Percentiles rank a stretch among this genome's conserved stretches.
These are phyloP conservation scores for Pestalotiopsis sp. DNA, from an alignment of 2,329 filamentous ascomycete species.

Conservation along the genomic window DNA sequence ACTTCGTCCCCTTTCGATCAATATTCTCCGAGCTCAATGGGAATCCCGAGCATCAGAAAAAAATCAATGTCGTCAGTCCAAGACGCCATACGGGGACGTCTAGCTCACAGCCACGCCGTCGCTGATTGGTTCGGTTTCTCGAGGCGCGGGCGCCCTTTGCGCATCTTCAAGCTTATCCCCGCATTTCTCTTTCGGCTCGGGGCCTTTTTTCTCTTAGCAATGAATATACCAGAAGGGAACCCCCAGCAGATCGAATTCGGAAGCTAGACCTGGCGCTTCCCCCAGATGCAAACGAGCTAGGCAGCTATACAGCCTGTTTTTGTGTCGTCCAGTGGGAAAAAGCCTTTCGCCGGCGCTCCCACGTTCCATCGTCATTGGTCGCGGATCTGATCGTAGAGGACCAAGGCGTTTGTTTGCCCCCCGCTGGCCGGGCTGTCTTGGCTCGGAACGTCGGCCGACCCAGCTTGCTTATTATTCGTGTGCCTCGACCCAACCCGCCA, in stretches of 20 bases:
- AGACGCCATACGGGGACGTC: not conserved
- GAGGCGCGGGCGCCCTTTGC: not conserved
- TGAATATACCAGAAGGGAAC: not conserved
- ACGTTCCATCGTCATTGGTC: not conserved
- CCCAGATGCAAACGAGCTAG: not conserved
- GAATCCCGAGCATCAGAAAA: not conserved
- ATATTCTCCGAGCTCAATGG: not conserved
- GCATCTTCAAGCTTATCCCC: not conserved
- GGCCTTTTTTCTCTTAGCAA: not conserved
- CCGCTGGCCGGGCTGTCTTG: not conserved
- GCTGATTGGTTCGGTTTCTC: not conserved
- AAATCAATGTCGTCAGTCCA: slow-evolving; percentile 10
- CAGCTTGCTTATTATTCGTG: not conserved
- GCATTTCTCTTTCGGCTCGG: not conserved
- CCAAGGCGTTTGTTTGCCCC: not conserved
- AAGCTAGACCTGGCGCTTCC: not conserved
- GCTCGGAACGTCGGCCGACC: not conserved
- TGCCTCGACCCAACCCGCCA: not conserved
- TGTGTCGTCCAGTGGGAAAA: not conserved
- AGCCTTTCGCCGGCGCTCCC: not conserved
- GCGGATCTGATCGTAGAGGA: not conserved
- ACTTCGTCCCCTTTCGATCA: not conserved
- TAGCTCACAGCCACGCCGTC: not conserved
- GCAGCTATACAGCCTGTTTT: not conserved
- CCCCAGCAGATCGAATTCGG: not conserved